These are phyloP conservation scores for Peronospora farinosa DNA, from an alignment of 352 stramenopile genomes.

Conservation along the genomic window DNA sequence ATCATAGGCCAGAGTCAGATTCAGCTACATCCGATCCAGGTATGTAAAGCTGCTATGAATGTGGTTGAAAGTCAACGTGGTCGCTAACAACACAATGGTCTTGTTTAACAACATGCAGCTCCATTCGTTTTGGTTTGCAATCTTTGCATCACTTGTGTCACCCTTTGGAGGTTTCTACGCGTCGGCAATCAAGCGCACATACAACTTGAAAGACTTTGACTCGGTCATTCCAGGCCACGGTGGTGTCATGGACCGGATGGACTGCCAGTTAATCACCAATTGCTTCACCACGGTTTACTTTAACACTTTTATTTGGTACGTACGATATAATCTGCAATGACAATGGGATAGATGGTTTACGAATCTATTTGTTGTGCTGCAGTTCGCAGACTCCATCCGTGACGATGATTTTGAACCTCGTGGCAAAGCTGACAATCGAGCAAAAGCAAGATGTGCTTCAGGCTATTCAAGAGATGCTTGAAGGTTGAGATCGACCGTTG, in stretches of 20 bases:
- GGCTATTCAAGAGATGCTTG: conserved; percentile 56
- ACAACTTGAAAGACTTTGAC: conserved; percentile 99
- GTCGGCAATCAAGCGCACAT: conserved; percentile 98
- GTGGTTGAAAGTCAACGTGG: neutral
- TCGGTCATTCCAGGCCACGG: conserved; percentile 97
- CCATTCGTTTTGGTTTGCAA: conserved; percentile 94
- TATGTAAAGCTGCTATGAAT: conserved; percentile 11
- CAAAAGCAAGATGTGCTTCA: conserved; percentile 69
- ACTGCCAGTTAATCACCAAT: conserved; percentile 94
- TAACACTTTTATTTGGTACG: conserved; percentile 92
- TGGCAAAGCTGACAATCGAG: conserved; percentile 50
- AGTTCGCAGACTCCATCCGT: conserved; percentile 61
- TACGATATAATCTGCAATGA: neutral
- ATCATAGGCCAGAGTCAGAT: conserved; percentile 71
- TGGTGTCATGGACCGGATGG: conserved; percentile 95
- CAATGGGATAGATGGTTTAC: neutral
- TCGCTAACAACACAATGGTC: neutral
- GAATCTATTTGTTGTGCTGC: neutral
- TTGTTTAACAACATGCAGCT: conserved; percentile 52
- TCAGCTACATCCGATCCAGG: conserved; percentile 83
- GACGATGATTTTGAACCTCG: conserved; percentile 68
- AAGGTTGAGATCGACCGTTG: conserved; percentile 25
- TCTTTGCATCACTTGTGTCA: conserved; percentile 96
- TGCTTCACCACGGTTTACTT: conserved; percentile 96
- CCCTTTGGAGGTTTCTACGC: conserved; percentile 99